Percentiles rank a stretch among this genome's conserved stretches.
Conservation (phyloP, 306 rosid species). For the Rosa multiflora region DNA sequence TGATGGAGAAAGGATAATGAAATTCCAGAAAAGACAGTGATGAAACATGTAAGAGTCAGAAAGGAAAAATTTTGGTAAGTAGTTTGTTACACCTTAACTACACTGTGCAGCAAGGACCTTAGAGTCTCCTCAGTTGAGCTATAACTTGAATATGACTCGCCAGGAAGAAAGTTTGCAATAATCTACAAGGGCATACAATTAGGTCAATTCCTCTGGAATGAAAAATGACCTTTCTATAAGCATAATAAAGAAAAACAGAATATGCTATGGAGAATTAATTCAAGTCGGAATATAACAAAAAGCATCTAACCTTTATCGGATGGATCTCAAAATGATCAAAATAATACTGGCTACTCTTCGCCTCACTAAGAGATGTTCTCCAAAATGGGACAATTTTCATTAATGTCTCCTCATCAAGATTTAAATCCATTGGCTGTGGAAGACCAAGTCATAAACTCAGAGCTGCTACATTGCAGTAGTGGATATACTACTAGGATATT, state of each 20-base stretch:
- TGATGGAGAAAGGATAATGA: background rate
- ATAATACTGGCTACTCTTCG: conserved; percentile 70
- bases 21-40: conserved; percentile 11
- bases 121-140: conserved; percentile 91
- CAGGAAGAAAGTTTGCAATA: conserved; percentile 83
- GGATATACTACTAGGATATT: conserved; percentile 13
- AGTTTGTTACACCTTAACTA: conserved; percentile 66
- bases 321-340: conserved; percentile 96
- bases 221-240: background rate
- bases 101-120: conserved; percentile 87
- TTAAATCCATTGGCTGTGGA: conserved; percentile 84
- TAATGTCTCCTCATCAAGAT: conserved; percentile 87
- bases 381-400: conserved; percentile 87
- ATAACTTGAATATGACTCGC: conserved; percentile 78
- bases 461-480: conserved; percentile 23
- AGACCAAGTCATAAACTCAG: conserved; percentile 27
- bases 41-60: conserved; percentile 7
- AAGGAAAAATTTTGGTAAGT: background rate
- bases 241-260: background rate
- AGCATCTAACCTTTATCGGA: conserved; percentile 75
- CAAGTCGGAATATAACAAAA: conserved; percentile 19
- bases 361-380: conserved; percentile 78
- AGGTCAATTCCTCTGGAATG: conserved; percentile 26
- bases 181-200: conserved; percentile 49
- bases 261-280: conserved; percentile 2